A percentile compares a stretch with the other conserved stretches of the same genome.
Conservation (phyloP, 2,329 filamentous ascomycete species). For the Graphilbum sp. region DNA sequence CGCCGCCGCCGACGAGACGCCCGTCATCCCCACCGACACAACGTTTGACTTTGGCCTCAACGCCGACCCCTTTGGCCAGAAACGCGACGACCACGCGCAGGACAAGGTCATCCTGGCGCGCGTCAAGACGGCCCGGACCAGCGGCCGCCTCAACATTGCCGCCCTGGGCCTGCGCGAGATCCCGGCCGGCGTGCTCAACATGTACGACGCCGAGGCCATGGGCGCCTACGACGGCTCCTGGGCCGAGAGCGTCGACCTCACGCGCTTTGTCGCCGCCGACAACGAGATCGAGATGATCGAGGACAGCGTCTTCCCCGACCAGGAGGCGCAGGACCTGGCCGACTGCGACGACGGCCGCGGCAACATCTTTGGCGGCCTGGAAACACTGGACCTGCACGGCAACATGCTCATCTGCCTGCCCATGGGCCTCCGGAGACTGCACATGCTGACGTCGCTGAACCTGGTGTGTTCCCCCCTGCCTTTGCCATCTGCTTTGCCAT, state of each 20-base stretch:
- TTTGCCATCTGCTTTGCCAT: neutral
- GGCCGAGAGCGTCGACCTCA: slow-evolving; percentile 84
- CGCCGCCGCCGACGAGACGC: slow-evolving; percentile 15
- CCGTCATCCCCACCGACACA: slow-evolving; percentile 29
- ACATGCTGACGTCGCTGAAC: slow-evolving; percentile 65
- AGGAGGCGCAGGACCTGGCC: slow-evolving; percentile 35
- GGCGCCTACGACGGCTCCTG: slow-evolving; percentile 52
- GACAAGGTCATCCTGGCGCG: slow-evolving; percentile 58
- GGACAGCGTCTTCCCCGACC: slow-evolving; percentile 66
- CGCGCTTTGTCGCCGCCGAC: slow-evolving; percentile 70
- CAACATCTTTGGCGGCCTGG: slow-evolving; percentile 67
- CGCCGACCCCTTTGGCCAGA: slow-evolving; percentile 57
- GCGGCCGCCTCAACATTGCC: slow-evolving; percentile 76
- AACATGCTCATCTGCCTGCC: slow-evolving; percentile 63
- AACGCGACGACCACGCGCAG: slow-evolving; percentile 36
- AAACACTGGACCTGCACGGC: slow-evolving; percentile 71
- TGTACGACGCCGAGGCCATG: slow-evolving; percentile 68
- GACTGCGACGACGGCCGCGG: slow-evolving; percentile 51
- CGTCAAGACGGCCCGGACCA: slow-evolving; percentile 54
- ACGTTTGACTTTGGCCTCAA: slow-evolving; percentile 41
- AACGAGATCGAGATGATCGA: slow-evolving; percentile 68
- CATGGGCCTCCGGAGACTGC: slow-evolving; percentile 55
- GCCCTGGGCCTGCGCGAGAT: slow-evolving; percentile 67
- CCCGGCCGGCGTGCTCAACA: slow-evolving; percentile 67
- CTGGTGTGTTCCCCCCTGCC: too few species aligned